Percentiles rank a stretch among this genome's conserved stretches.
Evolutionary conservation across 1,284 basidiomycete species (phyloP).

Genomic region (Takashimella tepidaria): DNA sequence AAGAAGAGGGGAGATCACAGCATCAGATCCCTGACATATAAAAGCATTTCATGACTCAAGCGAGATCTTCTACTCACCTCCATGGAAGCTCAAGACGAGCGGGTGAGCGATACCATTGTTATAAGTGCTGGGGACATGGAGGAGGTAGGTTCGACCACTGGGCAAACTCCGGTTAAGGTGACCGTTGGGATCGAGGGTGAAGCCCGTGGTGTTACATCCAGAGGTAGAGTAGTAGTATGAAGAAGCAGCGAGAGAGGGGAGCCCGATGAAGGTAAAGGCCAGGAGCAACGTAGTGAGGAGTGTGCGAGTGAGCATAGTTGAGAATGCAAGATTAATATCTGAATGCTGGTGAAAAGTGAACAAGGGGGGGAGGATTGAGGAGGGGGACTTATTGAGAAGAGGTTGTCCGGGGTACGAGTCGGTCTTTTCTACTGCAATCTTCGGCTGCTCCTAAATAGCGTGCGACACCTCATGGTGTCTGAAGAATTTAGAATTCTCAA

Average conservation of each 20-base stretch:
- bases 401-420: too few relatives aligned
- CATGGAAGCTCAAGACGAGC: constrained; percentile 26
- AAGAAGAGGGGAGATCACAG: not conserved
- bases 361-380: too few relatives aligned
- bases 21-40: not conserved
- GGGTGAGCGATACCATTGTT: constrained; percentile 15
- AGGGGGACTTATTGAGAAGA: too few relatives aligned
- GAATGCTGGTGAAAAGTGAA: constrained; percentile 1
- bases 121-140: constrained; percentile 22
- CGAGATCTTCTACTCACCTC: constrained; percentile 14
- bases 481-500: too few relatives aligned
- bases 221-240: not conserved
- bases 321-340: not conserved
- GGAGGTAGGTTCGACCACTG: constrained; percentile 17
- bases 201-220: not conserved
- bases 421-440: too few relatives aligned
- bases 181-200: constrained; percentile 4
- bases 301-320: not conserved
- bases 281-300: not conserved
- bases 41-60: too few relatives aligned
- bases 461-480: too few relatives aligned
- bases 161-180: constrained; percentile 8
- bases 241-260: not conserved
- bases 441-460: too few relatives aligned
- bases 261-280: not conserved